These are phyloP conservation scores for Botrytis galanthina DNA, from an alignment of 2,329 filamentous ascomycete species.

Conservation along the genomic window DNA sequence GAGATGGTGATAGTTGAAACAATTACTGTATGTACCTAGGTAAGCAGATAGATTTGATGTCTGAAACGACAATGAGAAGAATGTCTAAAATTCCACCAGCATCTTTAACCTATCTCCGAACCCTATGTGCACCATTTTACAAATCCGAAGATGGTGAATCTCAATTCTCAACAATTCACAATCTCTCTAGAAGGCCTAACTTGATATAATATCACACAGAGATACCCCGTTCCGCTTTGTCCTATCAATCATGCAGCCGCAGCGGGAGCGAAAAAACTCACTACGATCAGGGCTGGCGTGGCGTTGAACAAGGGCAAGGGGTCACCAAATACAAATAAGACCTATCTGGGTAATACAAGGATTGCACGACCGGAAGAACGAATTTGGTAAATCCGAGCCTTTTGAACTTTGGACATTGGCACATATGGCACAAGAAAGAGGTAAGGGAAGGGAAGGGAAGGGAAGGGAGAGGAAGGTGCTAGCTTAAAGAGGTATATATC, in stretches of 20 bases:
- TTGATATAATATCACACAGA: background rate
- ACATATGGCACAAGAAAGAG: background rate
- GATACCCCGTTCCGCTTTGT: background rate
- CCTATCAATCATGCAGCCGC: conserved; percentile 6
- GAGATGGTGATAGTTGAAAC: conserved; percentile 1
- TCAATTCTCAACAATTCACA: conserved; percentile 1
- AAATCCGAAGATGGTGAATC: background rate
- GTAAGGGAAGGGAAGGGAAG: too few species aligned
- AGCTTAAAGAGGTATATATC: too few species aligned
- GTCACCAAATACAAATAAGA: background rate
- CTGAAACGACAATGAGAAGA: background rate
- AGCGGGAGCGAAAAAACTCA: conserved; percentile 7
- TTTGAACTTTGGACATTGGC: background rate
- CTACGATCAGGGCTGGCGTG: background rate
- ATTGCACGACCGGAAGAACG: conserved; percentile 9
- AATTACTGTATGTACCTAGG: background rate
- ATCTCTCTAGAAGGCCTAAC: conserved; percentile 1
- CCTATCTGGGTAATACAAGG: background rate
- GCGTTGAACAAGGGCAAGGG: background rate
- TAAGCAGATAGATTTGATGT: background rate
- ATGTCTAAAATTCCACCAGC: background rate
- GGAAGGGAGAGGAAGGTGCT: too few species aligned
- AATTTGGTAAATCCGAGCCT: conserved; percentile 18
- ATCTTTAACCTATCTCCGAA: background rate
- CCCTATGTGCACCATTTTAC: background rate